These are phyloP conservation scores for Ajuga chamaepitys DNA, from an alignment of 257 asterid species.

Conservation along the genomic window DNA sequence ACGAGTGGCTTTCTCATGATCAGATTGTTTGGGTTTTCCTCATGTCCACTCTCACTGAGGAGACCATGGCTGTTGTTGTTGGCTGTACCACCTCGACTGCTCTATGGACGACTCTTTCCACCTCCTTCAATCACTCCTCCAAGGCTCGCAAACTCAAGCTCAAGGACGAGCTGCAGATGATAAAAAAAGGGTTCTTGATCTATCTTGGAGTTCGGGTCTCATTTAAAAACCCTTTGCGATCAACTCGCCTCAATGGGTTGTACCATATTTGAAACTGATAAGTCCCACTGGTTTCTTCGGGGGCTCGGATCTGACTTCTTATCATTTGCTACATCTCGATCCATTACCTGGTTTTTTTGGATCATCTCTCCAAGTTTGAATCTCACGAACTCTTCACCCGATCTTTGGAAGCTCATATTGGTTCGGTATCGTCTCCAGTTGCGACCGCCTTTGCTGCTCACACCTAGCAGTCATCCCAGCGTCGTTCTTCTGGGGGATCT, in stretches of 20 bases:
- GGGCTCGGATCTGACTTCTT: neutral
- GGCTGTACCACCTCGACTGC: neutral
- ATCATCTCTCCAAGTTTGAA: neutral
- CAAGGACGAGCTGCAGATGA: neutral
- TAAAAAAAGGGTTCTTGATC: neutral
- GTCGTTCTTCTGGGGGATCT: neutral
- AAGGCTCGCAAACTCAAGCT: neutral
- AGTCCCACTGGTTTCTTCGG: neutral
- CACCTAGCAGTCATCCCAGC: too few species aligned
- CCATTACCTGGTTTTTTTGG: neutral
- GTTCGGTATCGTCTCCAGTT: too few species aligned
- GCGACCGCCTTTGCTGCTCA: too few species aligned
- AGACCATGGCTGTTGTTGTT: neutral
- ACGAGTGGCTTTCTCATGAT: neutral
- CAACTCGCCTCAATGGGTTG: neutral
- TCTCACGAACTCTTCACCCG: neutral
- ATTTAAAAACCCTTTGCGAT: neutral
- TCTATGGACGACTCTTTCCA: neutral
- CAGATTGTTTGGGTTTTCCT: neutral
- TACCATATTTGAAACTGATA: neutral
- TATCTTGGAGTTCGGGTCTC: neutral
- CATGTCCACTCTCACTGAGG: neutral
- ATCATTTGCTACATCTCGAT: neutral
- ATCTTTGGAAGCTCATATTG: neutral
- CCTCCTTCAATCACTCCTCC: neutral